phyloP scores from a whole-genome alignment of 2,329 filamentous ascomycete species.

The Fusarium scirpi region DNA sequence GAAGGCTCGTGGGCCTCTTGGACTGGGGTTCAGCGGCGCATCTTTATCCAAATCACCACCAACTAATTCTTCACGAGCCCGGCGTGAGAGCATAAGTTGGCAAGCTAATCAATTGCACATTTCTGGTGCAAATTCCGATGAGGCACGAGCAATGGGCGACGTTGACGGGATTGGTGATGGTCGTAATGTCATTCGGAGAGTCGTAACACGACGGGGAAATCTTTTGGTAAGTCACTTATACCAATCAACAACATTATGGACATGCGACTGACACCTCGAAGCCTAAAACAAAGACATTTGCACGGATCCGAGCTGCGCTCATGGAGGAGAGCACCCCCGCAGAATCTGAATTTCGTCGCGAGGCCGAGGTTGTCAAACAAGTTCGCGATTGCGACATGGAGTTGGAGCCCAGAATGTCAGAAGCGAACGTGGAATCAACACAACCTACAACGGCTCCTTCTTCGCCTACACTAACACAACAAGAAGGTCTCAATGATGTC shows the following conservation, averaged over 20 bases:
- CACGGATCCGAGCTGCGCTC: constrained; percentile 88
- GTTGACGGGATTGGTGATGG: constrained; percentile 63
- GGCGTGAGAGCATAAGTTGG: constrained; percentile 90
- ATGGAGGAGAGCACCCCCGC: constrained; percentile 89
- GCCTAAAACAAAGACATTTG: constrained; percentile 97
- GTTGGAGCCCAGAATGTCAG: constrained; percentile 60
- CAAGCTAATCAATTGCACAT: constrained; percentile 91
- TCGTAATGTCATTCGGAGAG: constrained; percentile 82
- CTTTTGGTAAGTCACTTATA: constrained; percentile 73
- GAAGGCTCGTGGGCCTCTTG: constrained; percentile 62
- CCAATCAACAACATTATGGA: background rate
- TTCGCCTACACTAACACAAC: constrained; percentile 74
- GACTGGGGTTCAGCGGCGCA: constrained; percentile 63
- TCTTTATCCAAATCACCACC: constrained; percentile 81
- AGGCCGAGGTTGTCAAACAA: constrained; percentile 95
- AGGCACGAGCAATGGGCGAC: constrained; percentile 74
- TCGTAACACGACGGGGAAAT: constrained; percentile 89
- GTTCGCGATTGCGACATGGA: constrained; percentile 89
- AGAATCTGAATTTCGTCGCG: constrained; percentile 88
- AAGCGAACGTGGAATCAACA: constrained; percentile 58
- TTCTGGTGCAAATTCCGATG: constrained; percentile 76
- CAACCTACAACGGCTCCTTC: constrained; percentile 71
- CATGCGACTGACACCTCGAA: constrained; percentile 55
- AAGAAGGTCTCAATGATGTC: constrained; percentile 75
- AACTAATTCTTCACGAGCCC: constrained; percentile 61